A percentile compares a stretch with the other conserved stretches of the same genome.
Evolutionary conservation across 1,284 basidiomycete species (phyloP).

Genomic region (Irpex lacteus): DNA sequence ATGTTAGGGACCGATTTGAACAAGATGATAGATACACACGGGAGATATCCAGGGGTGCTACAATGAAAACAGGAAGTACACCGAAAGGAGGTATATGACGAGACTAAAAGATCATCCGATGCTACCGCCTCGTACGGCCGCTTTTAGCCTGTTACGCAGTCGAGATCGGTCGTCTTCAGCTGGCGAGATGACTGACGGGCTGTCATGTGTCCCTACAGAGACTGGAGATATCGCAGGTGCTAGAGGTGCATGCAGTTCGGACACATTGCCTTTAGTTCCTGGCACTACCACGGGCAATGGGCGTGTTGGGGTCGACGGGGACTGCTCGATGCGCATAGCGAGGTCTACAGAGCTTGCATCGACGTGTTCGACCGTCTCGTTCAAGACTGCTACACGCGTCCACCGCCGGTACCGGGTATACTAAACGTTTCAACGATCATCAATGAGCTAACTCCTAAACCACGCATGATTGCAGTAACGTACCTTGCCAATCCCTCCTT

Average conservation of each 20-base stretch:
- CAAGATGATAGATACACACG: background rate
- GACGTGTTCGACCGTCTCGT: constrained; percentile 65
- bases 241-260: background rate
- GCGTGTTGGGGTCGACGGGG: background rate
- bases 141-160: constrained; percentile 26
- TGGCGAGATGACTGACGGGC: background rate
- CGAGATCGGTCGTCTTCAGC: constrained; percentile 20
- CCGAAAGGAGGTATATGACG: background rate
- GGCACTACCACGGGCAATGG: background rate
- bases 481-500: constrained; percentile 84
- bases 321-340: constrained; percentile 5
- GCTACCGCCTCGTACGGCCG: constrained; percentile 23
- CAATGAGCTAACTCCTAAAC: background rate
- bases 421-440: constrained; percentile 29
- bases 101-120: background rate
- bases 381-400: constrained; percentile 79
- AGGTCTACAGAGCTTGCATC: constrained; percentile 17
- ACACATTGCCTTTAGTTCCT: background rate
- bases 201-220: constrained; percentile 2
- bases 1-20: background rate
- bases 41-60: background rate
- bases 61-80: background rate
- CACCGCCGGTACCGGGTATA: constrained; percentile 84
- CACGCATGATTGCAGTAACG: background rate
- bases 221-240: background rate